Percentiles rank a stretch among this genome's conserved stretches.
Conservation (phyloP, 2,329 filamentous ascomycete species). For the Helotiales sp. region DNA sequence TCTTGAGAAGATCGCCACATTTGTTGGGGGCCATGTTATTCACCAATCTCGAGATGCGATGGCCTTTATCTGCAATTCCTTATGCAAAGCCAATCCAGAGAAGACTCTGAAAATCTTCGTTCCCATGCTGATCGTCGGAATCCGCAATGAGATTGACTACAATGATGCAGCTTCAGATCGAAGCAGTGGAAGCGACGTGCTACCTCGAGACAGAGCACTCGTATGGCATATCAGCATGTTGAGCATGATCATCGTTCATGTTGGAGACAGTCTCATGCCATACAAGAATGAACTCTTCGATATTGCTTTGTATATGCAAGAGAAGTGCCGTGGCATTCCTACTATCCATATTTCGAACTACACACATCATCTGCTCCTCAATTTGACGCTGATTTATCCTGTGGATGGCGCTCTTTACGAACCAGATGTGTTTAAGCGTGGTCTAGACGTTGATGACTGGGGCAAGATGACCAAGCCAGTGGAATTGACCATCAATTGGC, state of each 20-base stretch:
- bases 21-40: slow-evolving; percentile 92
- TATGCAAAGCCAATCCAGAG: slow-evolving; percentile 94
- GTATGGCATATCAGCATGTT: slow-evolving; percentile 98
- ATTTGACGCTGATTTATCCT: slow-evolving; percentile 92
- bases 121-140: slow-evolving; percentile 87
- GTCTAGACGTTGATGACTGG: slow-evolving; percentile 82
- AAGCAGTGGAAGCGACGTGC: slow-evolving; percentile 89
- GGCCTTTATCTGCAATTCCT: slow-evolving; percentile 95
- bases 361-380: slow-evolving; percentile 93
- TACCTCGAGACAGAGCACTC: slow-evolving; percentile 88
- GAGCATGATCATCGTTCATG: slow-evolving; percentile 97
- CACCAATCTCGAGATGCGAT: slow-evolving; percentile 97
- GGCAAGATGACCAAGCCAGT: slow-evolving; percentile 75
- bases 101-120: slow-evolving; percentile 91
- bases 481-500: slow-evolving; percentile 87
- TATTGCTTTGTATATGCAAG: slow-evolving; percentile 94
- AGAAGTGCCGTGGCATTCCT: slow-evolving; percentile 89
- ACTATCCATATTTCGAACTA: slow-evolving; percentile 98
- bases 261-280: slow-evolving; percentile 85
- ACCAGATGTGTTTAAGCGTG: slow-evolving; percentile 70
- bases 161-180: slow-evolving; percentile 95
- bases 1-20: slow-evolving; percentile 88
- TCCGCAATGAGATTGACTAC: slow-evolving; percentile 94
- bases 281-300: slow-evolving; percentile 89
- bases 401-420: slow-evolving; percentile 90